Evolutionary conservation across 1,139 yeast species (phyloP).

Genomic region (Protomyces inouyei): DNA sequence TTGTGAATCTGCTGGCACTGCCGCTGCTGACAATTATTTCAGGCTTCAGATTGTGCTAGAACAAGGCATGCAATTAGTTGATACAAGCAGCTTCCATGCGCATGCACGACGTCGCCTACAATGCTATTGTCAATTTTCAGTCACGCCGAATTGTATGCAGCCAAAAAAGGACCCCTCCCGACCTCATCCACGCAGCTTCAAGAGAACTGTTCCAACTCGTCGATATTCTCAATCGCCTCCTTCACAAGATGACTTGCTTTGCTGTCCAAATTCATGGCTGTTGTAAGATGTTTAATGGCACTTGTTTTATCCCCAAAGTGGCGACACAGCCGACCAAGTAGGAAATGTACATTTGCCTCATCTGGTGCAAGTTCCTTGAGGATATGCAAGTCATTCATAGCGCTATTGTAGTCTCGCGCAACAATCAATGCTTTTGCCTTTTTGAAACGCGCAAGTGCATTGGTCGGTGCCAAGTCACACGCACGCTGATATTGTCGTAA

Average conservation of each 20-base stretch:
- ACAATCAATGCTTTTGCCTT: constrained; percentile 77
- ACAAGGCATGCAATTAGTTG: too few species aligned
- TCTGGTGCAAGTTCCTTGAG: constrained; percentile 79
- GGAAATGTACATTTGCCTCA: constrained; percentile 87
- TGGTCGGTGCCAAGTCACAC: constrained; percentile 73
- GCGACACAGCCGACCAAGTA: constrained; percentile 81
- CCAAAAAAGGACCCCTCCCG: background rate
- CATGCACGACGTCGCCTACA: too few species aligned
- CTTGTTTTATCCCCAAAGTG: constrained; percentile 65
- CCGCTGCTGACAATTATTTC: too few species aligned
- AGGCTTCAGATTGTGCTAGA: too few species aligned
- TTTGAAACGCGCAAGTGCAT: constrained; percentile 82
- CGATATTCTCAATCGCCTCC: constrained; percentile 49
- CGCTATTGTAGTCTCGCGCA: constrained; percentile 37
- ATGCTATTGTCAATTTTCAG: too few species aligned
- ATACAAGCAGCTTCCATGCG: too few species aligned
- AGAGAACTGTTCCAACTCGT: constrained; percentile 3
- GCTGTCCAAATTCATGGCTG: constrained; percentile 88
- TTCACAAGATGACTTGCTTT: constrained; percentile 83
- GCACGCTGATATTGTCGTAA: constrained; percentile 80
- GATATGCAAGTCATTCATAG: constrained; percentile 67
- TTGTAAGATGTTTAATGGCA: constrained; percentile 82
- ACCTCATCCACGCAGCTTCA: background rate
- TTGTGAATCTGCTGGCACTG: too few species aligned
- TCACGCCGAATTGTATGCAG: background rate